These are phyloP conservation scores for Beta lomatogona DNA, from an alignment of 179 eudicot genomes.

Conservation along the genomic window DNA sequence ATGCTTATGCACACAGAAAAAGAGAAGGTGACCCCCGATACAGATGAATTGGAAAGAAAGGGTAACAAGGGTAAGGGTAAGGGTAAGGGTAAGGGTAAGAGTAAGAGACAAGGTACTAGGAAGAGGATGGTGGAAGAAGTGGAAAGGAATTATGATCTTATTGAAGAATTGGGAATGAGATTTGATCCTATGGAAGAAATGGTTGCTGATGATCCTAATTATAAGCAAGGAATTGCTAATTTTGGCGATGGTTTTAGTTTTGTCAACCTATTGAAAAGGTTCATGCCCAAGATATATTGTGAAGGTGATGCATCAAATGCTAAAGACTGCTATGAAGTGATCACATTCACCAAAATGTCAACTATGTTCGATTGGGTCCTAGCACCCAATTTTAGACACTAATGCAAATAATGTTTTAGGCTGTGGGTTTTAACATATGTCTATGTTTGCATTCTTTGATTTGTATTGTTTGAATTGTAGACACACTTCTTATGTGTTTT, in stretches of 20 bases:
- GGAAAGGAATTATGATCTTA: not conserved
- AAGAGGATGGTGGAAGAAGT: not conserved
- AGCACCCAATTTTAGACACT: too few species aligned
- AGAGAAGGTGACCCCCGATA: not conserved
- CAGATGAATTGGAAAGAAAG: too few species aligned
- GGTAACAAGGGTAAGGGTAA: not conserved
- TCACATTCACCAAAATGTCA: not conserved
- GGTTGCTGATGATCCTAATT: not conserved
- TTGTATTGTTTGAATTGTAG: too few species aligned
- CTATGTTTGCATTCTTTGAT: too few species aligned
- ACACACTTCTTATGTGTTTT: too few species aligned
- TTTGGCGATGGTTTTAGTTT: not conserved
- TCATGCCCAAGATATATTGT: not conserved
- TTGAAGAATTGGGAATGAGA: not conserved
- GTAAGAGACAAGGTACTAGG: not conserved
- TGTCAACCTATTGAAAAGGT: not conserved
- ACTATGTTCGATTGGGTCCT: not conserved
- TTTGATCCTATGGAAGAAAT: not conserved
- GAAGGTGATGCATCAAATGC: not conserved
- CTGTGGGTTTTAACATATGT: too few species aligned
- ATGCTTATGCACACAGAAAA: not conserved
- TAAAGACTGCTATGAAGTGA: not conserved
- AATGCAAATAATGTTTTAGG: too few species aligned
- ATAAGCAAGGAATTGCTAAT: too few species aligned
- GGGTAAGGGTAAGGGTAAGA: not conserved